phyloP scores from a whole-genome alignment of 352 stramenopile species.

The Discostella stelligera region DNA sequence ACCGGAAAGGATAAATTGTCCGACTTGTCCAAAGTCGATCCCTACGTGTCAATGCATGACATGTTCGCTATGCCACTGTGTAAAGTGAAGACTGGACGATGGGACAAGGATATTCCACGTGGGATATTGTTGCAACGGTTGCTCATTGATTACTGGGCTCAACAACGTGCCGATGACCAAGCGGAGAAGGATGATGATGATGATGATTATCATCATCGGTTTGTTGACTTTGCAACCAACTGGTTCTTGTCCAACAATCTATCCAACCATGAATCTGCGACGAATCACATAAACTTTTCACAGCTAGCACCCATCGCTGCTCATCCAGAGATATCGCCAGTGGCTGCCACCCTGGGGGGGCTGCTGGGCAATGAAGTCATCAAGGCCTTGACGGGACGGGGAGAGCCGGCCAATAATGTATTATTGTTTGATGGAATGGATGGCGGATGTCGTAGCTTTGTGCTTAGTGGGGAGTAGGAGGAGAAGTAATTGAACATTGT shows the following conservation, averaged over 20 bases:
- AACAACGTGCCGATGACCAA: constrained; percentile 18
- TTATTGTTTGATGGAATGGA: constrained; percentile 89
- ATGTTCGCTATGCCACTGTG: constrained; percentile 56
- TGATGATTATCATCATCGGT: constrained; percentile 10
- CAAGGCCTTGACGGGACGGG: constrained; percentile 95
- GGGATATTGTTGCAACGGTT: constrained; percentile 63
- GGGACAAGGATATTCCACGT: constrained; percentile 66
- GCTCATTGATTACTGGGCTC: constrained; percentile 71
- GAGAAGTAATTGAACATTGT: too few species aligned
- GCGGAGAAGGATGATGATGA: background rate
- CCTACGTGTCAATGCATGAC: constrained; percentile 67
- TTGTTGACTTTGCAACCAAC: constrained; percentile 31
- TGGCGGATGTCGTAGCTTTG: constrained; percentile 68
- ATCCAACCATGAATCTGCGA: constrained; percentile 15
- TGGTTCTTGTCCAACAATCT: constrained; percentile 45
- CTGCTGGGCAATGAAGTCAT: constrained; percentile 97
- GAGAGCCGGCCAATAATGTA: constrained; percentile 94
- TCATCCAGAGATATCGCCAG: constrained; percentile 84
- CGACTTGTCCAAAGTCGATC: constrained; percentile 62
- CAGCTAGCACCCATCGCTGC: constrained; percentile 56
- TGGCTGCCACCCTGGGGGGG: constrained; percentile 94
- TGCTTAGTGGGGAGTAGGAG: constrained; percentile 39
- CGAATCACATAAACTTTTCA: constrained; percentile 28
- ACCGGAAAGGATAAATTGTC: constrained; percentile 79
- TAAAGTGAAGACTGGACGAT: constrained; percentile 56